phyloP scores from a whole-genome alignment of 805 yeast species.

The Myxozyma neotropica region DNA sequence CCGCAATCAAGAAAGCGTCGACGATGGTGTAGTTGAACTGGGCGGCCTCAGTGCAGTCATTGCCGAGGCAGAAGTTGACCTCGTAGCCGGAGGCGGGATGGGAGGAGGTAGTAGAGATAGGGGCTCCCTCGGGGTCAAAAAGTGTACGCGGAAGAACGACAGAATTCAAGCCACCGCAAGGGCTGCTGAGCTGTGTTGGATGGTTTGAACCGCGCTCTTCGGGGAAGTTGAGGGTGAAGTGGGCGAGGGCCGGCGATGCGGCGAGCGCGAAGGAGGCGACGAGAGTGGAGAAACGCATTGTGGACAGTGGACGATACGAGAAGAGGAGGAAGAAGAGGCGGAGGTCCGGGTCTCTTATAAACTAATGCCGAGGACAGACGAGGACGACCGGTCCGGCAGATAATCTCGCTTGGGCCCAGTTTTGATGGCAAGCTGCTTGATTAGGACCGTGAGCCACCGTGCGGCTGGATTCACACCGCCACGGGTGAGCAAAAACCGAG shows the following conservation, averaged over 20 bases:
- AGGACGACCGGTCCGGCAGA: too few relatives aligned
- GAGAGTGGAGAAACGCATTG: conserved; percentile 29
- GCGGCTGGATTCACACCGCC: neutral
- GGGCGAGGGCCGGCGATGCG: conserved; percentile 37
- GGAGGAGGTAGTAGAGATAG: conserved; percentile 33
- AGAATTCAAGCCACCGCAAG: conserved; percentile 37
- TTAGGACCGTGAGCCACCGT: neutral
- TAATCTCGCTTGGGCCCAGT: too few relatives aligned
- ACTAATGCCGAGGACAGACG: too few relatives aligned
- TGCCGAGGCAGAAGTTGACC: conserved; percentile 34
- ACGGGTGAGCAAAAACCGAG: conserved; percentile 12
- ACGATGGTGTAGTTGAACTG: conserved; percentile 34
- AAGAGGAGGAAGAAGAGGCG: neutral
- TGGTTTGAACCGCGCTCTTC: conserved; percentile 37
- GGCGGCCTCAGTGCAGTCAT: conserved; percentile 30
- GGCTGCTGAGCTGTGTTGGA: conserved; percentile 36
- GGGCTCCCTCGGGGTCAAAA: conserved; percentile 35
- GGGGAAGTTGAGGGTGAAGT: conserved; percentile 37
- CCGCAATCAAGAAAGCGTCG: conserved; percentile 31
- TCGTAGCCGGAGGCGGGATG: conserved; percentile 34
- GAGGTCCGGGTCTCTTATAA: too few relatives aligned
- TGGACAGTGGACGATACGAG: neutral
- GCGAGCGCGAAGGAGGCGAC: conserved; percentile 21
- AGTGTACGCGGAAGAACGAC: conserved; percentile 31
- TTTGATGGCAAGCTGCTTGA: neutral